Evolutionary conservation across 2,329 filamentous ascomycete species (phyloP).

Genomic region (Dissoconium aciculare): DNA sequence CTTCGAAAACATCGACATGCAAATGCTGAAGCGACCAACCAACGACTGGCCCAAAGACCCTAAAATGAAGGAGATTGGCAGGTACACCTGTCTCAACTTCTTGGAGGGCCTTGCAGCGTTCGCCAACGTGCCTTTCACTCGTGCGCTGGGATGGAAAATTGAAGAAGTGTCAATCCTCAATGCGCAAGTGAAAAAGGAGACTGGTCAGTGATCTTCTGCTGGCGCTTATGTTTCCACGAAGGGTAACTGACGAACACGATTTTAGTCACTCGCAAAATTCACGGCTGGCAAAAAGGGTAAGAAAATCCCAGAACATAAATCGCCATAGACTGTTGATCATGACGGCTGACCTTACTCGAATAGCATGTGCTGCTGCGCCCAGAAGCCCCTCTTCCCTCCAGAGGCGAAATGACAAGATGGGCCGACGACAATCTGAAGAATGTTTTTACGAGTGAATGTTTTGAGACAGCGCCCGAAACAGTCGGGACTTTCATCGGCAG

Average conservation of each 20-base stretch:
- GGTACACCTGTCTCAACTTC: conserved; percentile 15
- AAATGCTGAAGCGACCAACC: conserved; percentile 14
- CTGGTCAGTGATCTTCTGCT: conserved; percentile 12
- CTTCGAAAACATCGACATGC: conserved; percentile 15
- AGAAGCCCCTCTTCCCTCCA: too few species aligned
- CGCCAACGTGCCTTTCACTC: conserved; percentile 30
- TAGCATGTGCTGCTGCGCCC: too few species aligned
- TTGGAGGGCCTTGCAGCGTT: conserved; percentile 31
- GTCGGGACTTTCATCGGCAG: too few species aligned
- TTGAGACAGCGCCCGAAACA: too few species aligned
- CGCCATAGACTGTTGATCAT: too few species aligned
- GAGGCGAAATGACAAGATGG: too few species aligned
- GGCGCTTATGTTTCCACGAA: too few species aligned
- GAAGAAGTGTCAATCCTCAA: conserved; percentile 32
- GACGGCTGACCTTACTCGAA: too few species aligned
- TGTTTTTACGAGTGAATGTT: too few species aligned
- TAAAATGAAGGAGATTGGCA: conserved; percentile 16
- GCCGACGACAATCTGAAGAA: too few species aligned
- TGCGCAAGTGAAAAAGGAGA: conserved; percentile 28
- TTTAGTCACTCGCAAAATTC: conserved; percentile 8
- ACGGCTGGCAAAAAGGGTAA: conserved; percentile 14
- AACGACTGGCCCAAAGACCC: conserved; percentile 20
- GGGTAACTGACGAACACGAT: background rate
- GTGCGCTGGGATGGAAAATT: conserved; percentile 29
- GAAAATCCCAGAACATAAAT: conserved; percentile 1